phyloP scores from a whole-genome alignment of 2,329 filamentous ascomycete species.

The Chlorencoelia australis region DNA sequence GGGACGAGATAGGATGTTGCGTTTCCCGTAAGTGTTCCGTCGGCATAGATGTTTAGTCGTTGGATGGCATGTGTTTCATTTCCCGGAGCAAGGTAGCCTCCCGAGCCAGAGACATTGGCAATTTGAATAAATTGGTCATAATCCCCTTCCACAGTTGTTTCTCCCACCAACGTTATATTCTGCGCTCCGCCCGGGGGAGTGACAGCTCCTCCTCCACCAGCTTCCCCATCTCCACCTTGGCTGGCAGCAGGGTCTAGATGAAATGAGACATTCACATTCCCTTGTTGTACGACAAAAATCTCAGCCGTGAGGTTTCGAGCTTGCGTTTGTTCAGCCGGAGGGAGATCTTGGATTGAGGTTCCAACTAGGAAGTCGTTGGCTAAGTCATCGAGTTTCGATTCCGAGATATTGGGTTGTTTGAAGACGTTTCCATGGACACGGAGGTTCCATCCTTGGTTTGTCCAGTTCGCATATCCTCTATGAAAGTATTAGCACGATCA shows the following conservation, averaged over 20 bases:
- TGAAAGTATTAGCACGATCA: slow-evolving; percentile 7
- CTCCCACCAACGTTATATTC: slow-evolving; percentile 51
- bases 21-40: slow-evolving; percentile 57
- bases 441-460: slow-evolving; percentile 65
- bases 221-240: slow-evolving; percentile 39
- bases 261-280: slow-evolving; percentile 51
- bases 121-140: slow-evolving; percentile 63
- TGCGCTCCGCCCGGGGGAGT: slow-evolving; percentile 50
- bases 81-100: slow-evolving; percentile 45
- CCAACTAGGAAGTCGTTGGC: slow-evolving; percentile 63
- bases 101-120: slow-evolving; percentile 42
- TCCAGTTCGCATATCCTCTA: slow-evolving; percentile 66
- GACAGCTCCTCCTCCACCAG: slow-evolving; percentile 38
- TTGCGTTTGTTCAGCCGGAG: slow-evolving; percentile 49
- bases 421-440: slow-evolving; percentile 73
- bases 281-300: slow-evolving; percentile 69
- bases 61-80: slow-evolving; percentile 57
- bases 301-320: slow-evolving; percentile 63
- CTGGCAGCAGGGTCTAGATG: slow-evolving; percentile 48
- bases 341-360: slow-evolving; percentile 49
- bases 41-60: slow-evolving; percentile 56
- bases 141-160: slow-evolving; percentile 58
- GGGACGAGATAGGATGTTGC: slow-evolving; percentile 70
- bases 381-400: slow-evolving; percentile 54
- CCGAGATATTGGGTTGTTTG: slow-evolving; percentile 61